Percentiles rank a stretch among this genome's conserved stretches.
These are phyloP conservation scores for Melanopsichium pennsylvanicum DNA, from an alignment of 1,284 basidiomycete genomes.

Conservation along the genomic window DNA sequence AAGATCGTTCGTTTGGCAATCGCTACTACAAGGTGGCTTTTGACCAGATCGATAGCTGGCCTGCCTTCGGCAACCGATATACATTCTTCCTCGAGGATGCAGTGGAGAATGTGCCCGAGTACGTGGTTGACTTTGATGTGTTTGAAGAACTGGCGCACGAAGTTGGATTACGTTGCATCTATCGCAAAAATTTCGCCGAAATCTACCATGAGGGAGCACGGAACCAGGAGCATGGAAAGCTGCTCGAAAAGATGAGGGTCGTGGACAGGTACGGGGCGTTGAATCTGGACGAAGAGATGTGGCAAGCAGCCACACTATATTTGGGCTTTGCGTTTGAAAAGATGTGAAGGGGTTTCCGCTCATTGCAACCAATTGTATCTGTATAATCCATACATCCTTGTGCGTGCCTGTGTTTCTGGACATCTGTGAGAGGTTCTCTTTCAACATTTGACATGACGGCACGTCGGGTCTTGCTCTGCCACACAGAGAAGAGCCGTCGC, in stretches of 20 bases:
- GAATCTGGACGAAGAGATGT: conserved; percentile 54
- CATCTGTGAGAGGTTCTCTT: too few relatives aligned
- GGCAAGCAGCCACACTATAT: conserved; percentile 60
- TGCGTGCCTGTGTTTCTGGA: too few relatives aligned
- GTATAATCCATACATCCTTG: neutral
- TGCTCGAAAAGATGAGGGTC: conserved; percentile 51
- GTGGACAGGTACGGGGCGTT: conserved; percentile 39
- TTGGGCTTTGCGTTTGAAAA: conserved; percentile 62
- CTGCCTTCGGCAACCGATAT: conserved; percentile 84
- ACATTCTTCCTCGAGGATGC: conserved; percentile 93
- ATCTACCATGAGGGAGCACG: conserved; percentile 51
- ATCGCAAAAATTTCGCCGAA: conserved; percentile 79
- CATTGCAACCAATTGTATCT: conserved; percentile 5
- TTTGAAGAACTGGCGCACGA: conserved; percentile 85
- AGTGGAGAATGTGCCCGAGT: conserved; percentile 91
- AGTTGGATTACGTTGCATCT: conserved; percentile 78
- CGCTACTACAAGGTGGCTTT: conserved; percentile 87
- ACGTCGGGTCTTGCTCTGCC: too few relatives aligned
- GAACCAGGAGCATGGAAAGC: conserved; percentile 24
- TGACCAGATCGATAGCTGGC: conserved; percentile 70
- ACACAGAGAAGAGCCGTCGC: too few relatives aligned
- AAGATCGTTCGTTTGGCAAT: conserved; percentile 80
- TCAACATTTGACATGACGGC: too few relatives aligned
- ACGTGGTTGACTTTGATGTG: conserved; percentile 90
- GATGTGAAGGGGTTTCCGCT: conserved; percentile 6